Evolutionary conservation across 1,284 basidiomycete genomes (phyloP), one percentile per base, ranked within the genome.

Genomic region (Apiotrichum akiyoshidainum): DNA sequence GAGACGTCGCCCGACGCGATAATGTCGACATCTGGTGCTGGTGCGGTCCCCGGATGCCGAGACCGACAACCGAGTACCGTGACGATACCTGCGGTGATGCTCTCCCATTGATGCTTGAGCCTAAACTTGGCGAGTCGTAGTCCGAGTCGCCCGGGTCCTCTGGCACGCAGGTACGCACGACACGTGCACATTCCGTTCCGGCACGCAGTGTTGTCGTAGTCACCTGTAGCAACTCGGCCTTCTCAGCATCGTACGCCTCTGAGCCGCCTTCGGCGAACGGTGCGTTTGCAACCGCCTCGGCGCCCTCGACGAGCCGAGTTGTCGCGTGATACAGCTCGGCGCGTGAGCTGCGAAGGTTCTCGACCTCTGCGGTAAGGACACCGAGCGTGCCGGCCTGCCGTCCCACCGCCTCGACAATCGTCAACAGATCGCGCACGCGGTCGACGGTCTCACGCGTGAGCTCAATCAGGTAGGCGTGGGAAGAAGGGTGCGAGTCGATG

Each of bases 381-480:
- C 61, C 84, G 83, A 39, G 85, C 83, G 73, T 87, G 2, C 58
- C 57, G 11, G 63, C 57, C 46, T 75, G 87, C 52, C 84, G 83
- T 66, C 88, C 85, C 42, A 95, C 89, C 2, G 88, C 87, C 72
- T 97, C 94, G 49, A 96, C 92, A 54, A 98, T 87, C n/a, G 88
- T 87, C 55, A 97, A 82, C 52, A 97, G 82, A 68, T 89, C 89
- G 75, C 92, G 89, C 19, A 96, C 92, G 77, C 88, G 87, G 72
- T 95, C 92, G 53, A 98, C 90, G 31, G 93, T 89, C 78, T 96
- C 92, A 52, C 89, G 85, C 7, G 94, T 92, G 61, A 96, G 85
- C 67, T 97, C 92, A 74, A 97, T 93, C 74, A 98, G 84, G 67
- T 93, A 88, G 0, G 92, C 92, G 40, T 92, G 95, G 62, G 87